Evolutionary conservation across 2,329 filamentous ascomycete species (phyloP).

Genomic region (Epichloe elymi): DNA sequence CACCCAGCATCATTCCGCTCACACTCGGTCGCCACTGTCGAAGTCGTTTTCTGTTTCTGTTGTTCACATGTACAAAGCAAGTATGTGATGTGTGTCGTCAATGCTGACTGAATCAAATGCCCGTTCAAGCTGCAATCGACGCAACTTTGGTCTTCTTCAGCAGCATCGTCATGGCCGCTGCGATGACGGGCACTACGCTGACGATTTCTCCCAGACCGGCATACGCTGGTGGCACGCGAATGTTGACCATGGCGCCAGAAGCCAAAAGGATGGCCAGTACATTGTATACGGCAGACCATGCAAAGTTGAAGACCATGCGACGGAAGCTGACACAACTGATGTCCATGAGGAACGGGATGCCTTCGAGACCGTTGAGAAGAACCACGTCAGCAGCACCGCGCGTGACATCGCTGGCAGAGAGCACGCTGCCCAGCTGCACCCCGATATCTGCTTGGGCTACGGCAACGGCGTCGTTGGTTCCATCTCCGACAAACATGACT

Average conservation of each 20-base stretch:
- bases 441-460: conserved; percentile 48
- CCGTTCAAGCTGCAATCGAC: background rate
- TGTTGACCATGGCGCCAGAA: conserved; percentile 41
- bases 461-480: conserved; percentile 51
- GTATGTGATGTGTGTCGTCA: background rate
- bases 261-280: conserved; percentile 46
- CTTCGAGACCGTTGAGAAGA: conserved; percentile 37
- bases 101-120: background rate
- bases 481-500: conserved; percentile 49
- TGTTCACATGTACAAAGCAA: background rate
- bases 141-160: conserved; percentile 8
- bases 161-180: conserved; percentile 18
- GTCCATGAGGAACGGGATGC: conserved; percentile 38
- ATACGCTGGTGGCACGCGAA: conserved; percentile 33
- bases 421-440: conserved; percentile 38
- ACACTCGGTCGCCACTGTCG: background rate
- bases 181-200: conserved; percentile 49
- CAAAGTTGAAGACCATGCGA: conserved; percentile 47
- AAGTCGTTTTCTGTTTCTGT: background rate
- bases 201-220: conserved; percentile 53
- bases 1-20: background rate
- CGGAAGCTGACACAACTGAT: conserved; percentile 23
- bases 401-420: conserved; percentile 36
- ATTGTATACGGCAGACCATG: conserved; percentile 51
- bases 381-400: conserved; percentile 43